A percentile compares a stretch with the other conserved stretches of the same genome.
Evolutionary conservation across 345 rosid species (phyloP).

Genomic region (Syzygium grande): DNA sequence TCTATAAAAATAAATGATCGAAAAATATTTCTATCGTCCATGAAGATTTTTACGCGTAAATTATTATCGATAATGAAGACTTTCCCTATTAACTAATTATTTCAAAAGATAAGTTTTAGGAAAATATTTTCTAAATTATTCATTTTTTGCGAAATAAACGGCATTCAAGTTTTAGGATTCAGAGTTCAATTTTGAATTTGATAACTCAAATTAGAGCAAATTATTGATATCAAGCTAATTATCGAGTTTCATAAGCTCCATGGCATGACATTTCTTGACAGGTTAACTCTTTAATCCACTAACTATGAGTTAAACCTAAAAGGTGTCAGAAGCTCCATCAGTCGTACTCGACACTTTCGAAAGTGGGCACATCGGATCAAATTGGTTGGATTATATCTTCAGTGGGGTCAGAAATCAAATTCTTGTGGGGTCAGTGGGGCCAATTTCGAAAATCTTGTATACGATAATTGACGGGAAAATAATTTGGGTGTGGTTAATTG

Average conservation of each 20-base stretch:
- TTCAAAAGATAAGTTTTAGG: neutral
- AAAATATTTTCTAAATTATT: fast-evolving
- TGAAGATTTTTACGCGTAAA: fast-evolving
- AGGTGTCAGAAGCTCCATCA: neutral
- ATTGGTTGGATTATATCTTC: neutral
- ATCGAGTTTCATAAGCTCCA: neutral
- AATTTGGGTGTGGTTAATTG: neutral
- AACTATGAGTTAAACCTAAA: too few relatives aligned
- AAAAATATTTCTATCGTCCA: neutral
- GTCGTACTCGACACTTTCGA: neutral
- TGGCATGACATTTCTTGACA: neutral
- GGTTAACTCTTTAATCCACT: too few relatives aligned
- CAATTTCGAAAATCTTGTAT: neutral
- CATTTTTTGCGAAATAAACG: neutral
- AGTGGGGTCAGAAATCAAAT: neutral
- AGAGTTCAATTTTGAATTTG: neutral
- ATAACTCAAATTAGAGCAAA: neutral
- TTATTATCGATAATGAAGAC: neutral
- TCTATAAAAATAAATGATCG: neutral
- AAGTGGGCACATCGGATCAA: neutral
- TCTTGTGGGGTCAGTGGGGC: neutral
- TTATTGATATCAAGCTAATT: neutral
- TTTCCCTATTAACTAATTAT: neutral
- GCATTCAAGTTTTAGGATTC: fast-evolving
- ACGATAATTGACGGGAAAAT: neutral